Evolutionary conservation across 768 basidiomycete genomes (phyloP), one percentile per base, ranked within the genome.

Genomic region (Chalciporus sphaerocephalus): DNA sequence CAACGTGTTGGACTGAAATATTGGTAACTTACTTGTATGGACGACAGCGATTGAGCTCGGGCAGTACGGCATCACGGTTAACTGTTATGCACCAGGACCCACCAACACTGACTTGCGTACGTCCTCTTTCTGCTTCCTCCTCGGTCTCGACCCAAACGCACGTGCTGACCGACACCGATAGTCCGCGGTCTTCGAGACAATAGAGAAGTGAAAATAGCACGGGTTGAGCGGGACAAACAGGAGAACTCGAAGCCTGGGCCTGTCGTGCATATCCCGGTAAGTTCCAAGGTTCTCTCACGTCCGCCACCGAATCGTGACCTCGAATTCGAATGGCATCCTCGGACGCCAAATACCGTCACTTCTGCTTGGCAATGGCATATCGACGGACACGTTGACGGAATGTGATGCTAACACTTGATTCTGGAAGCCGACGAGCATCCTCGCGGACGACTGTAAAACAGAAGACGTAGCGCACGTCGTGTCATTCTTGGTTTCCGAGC

Each of bases 51-150:
- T 48, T 16, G 67, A 68, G 47, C 46, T 62, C 24, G 57, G 55
- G 2, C 30, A 44, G 20, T 53, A 66, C 40, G 38, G 50, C 11
- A 66, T 69, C 22, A 66, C 62, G 3, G 67, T 64, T 3, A 66
- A 68, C 35, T 54, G 63, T 2, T 71, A 70, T 37, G 62, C 65
- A 6, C 70, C 69, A 2, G 66, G 67, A 1, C 38, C 51, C 9
- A 59, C 65, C 38, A 34, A 52, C 6, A 69, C 61, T 10, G 38
- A 44, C n/a, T 46, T 54, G 50, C 13, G 53, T 58, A 25, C 18
- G n/a, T 37, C 10, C 36, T 12, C 11, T 5, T 10, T 10, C 10
- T 10, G 5, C 10, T 10, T 10, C 10, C 24, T 25, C 10, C 24
- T 25, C 24, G 24, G 35, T 2, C 17, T 21, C 36, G 8, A 5